A percentile compares a stretch with the other conserved stretches of the same genome.
These are phyloP conservation scores for Rhodocollybia butyracea DNA, from an alignment of 768 basidiomycete species.

Conservation along the genomic window DNA sequence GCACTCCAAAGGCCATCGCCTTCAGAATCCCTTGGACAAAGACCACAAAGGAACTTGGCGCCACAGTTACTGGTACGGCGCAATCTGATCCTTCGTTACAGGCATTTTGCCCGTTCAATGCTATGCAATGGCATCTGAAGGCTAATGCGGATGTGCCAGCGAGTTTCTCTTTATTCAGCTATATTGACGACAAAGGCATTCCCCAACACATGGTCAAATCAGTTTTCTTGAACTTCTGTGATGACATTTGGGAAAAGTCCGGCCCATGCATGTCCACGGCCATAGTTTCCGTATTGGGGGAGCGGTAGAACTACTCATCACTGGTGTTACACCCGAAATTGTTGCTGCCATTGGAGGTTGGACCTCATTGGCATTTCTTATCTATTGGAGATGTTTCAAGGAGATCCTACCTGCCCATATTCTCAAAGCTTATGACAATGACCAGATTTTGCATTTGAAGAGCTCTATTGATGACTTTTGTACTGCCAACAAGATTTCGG, in stretches of 20 bases:
- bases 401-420: too few species aligned
- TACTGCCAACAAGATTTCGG: too few species aligned
- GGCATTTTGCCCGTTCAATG: slow-evolving; percentile 12
- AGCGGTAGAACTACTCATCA: slow-evolving; percentile 19
- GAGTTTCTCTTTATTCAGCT: slow-evolving; percentile 14
- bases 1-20: slow-evolving; percentile 9
- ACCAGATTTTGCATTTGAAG: too few species aligned
- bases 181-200: background rate
- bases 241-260: slow-evolving; percentile 4
- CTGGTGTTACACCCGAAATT: slow-evolving; percentile 22
- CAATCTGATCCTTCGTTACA: background rate
- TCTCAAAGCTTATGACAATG: too few species aligned
- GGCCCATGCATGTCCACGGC: slow-evolving; percentile 9
- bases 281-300: slow-evolving; percentile 31
- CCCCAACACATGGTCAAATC: slow-evolving; percentile 11
- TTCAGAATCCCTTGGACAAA: slow-evolving; percentile 35
- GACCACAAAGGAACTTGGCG: slow-evolving; percentile 22
- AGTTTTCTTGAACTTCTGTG: slow-evolving; percentile 1
- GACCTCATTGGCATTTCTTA: slow-evolving; percentile 27
- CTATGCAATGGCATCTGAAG: slow-evolving; percentile 20
- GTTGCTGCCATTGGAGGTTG: slow-evolving; percentile 25
- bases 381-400: slow-evolving; percentile 25
- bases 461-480: too few species aligned
- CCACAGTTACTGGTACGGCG: slow-evolving; percentile 20
- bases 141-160: slow-evolving; percentile 16